phyloP scores from a whole-genome alignment of 139 green algal species.

The Eudorina sp. region DNA sequence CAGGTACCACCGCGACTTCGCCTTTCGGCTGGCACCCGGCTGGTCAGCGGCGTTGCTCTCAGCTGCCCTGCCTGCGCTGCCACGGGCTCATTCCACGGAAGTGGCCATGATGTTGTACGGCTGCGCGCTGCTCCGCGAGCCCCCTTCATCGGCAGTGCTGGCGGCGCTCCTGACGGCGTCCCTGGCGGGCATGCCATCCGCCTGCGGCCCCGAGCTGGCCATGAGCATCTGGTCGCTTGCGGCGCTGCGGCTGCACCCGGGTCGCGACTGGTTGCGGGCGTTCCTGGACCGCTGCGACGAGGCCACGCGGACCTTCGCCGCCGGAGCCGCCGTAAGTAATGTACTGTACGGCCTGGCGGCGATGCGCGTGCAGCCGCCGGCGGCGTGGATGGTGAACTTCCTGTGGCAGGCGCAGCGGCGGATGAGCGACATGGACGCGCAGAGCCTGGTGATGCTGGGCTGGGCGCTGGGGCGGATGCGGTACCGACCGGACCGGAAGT shows the following conservation, averaged over 20 bases:
- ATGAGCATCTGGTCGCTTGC: conserved; percentile 49
- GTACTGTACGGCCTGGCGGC: conserved; percentile 19
- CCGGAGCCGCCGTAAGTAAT: neutral
- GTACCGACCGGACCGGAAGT: conserved; percentile 36
- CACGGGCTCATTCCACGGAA: neutral
- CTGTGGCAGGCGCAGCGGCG: conserved; percentile 49
- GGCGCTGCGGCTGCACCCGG: conserved; percentile 30
- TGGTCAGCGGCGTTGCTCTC: neutral
- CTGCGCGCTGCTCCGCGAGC: conserved; percentile 43
- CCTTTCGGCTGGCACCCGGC: neutral
- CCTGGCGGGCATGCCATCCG: conserved; percentile 1
- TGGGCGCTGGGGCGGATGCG: conserved; percentile 51
- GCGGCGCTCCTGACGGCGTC: conserved; percentile 20
- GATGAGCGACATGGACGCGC: conserved; percentile 43
- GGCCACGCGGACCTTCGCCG: conserved; percentile 20
- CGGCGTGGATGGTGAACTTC: conserved; percentile 52
- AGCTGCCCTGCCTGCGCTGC: neutral
- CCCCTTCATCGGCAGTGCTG: neutral
- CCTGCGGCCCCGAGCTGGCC: conserved; percentile 44
- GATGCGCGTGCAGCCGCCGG: conserved; percentile 14
- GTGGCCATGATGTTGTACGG: conserved; percentile 36
- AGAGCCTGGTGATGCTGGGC: conserved; percentile 28
- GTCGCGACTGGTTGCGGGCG: conserved; percentile 21
- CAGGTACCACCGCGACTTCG: conserved; percentile 43
- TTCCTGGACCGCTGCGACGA: conserved; percentile 20